Conservation (phyloP, 208 protist genomes). For the Acanthamoeba polyphaga region DNA sequence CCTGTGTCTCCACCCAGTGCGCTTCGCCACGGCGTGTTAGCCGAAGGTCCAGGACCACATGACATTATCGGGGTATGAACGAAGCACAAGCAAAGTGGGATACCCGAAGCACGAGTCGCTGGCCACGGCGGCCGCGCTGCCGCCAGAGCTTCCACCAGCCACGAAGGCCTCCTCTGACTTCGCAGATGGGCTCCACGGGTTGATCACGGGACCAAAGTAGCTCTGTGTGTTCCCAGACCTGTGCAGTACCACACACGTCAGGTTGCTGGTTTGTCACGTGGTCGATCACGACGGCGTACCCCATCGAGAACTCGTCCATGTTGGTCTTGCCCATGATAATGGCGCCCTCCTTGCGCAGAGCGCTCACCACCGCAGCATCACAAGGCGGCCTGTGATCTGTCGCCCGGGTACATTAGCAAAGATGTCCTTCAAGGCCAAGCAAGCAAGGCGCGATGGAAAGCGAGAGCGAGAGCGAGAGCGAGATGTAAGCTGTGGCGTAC, state of each 20-base stretch:
- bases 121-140: conserved; percentile 79
- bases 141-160: conserved; percentile 82
- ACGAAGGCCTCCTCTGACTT: conserved; percentile 63
- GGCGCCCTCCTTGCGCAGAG: conserved; percentile 77
- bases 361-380: conserved; percentile 79
- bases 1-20: conserved; percentile 87
- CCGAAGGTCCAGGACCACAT: no score
- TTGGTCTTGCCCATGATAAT: conserved; percentile 87
- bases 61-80: no score
- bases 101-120: conserved; percentile 74
- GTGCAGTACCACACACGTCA: no score
- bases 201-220: conserved; percentile 77
- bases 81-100: not conserved
- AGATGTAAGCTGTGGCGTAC: not conserved
- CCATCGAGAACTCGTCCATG: conserved; percentile 88
- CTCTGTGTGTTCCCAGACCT: conserved; percentile 67
- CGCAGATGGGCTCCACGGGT: conserved; percentile 73
- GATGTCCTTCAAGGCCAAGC: no score
- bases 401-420: not conserved
- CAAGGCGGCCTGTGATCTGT: conserved; percentile 79
- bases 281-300: not conserved
- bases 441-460: no score
- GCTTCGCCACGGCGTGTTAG: not conserved
- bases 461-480: no score
- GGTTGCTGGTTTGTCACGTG: not conserved